Base-by-base conservation (phyloP, 73 alveolate genomes). In the Tetrahymena malaccensis region DNA sequence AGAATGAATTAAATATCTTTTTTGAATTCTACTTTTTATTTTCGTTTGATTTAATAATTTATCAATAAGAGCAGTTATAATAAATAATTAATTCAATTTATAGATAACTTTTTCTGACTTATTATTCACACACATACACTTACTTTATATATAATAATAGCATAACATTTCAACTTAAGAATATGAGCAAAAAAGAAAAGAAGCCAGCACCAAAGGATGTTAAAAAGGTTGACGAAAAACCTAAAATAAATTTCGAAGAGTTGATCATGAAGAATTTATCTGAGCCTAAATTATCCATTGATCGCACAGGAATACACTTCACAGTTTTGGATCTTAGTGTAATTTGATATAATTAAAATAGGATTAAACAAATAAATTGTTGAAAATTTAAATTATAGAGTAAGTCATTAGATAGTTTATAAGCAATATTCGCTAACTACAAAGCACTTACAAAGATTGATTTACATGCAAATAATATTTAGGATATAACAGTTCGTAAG, bases 211-310 rank as follows among this genome's bases (percentile, higher is more conserved):
- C 93, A 12, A 94, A 94, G 33, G 37, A 83, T n/a, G 44, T n/a
- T 1, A 70, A 70, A 70, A 70, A 94, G 43, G 96, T 85, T 43
- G 96, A 94, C 43, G 93, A 94, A 34, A 94, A 94, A 94, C 93
- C 96, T 31, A 94, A 94, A 94, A 34, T 94, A n/a, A 94, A 94
- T 34, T 94, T 43, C 27, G 96, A 94, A 35, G 96, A 94, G 34
- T 50, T 94, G 34, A 94, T 94, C 9, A 85, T 94, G 95, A 85
- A 38, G 33, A 94, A 94, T 85, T 93, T 85, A 83, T 35, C 94
- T 37, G 93, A 93, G 15, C 93, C 93, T 84, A 94, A 94, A 25
- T 84, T 94, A 56, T 94, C 93, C 13, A 43, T 43, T 17, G 96
- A 94, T 94, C 93, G 93, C 40, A 84, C 94, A 38, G 96, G 96